These are phyloP conservation scores for Penicillium sp. DNA, from an alignment of 2,329 filamentous ascomycete genomes.

Conservation along the genomic window DNA sequence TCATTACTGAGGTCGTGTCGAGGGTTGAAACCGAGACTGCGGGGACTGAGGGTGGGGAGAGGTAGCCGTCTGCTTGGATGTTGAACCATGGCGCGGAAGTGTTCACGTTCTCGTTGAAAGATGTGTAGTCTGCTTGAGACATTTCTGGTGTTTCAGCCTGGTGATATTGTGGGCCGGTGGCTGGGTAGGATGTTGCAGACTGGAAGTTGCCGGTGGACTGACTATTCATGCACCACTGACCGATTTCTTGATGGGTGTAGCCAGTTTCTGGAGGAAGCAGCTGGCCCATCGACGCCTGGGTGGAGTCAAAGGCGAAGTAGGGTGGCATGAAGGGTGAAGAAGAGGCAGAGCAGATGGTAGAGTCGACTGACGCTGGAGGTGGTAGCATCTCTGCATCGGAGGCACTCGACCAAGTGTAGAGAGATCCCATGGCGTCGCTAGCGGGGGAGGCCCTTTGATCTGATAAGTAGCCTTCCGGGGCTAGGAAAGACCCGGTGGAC, in stretches of 20 bases:
- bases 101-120: slow-evolving; percentile 6
- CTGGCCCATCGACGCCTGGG: neutral
- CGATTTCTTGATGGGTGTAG: slow-evolving; percentile 19
- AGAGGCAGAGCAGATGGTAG: neutral
- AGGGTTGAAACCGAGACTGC: slow-evolving; percentile 1
- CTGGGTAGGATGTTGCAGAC: slow-evolving; percentile 4
- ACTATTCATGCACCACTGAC: slow-evolving; percentile 24
- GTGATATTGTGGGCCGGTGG: neutral
- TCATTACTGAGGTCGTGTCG: slow-evolving; percentile 10
- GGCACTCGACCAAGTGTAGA: slow-evolving; percentile 21
- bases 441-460: slow-evolving; percentile 12
- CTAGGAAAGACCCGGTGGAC: slow-evolving; percentile 10
- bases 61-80: slow-evolving; percentile 11
- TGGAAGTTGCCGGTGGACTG: slow-evolving; percentile 9
- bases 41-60: slow-evolving; percentile 8
- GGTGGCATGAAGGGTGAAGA: slow-evolving; percentile 16
- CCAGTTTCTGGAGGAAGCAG: slow-evolving; percentile 4
- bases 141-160: slow-evolving; percentile 6
- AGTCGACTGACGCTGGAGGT: slow-evolving; percentile 8
- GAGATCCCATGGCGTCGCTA: slow-evolving; percentile 18
- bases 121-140: slow-evolving; percentile 3
- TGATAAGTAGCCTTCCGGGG: slow-evolving; percentile 14
- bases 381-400: slow-evolving; percentile 14
- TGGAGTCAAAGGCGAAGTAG: slow-evolving; percentile 10
- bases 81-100: slow-evolving; percentile 11